Evolutionary conservation across 1,284 basidiomycete genomes (phyloP), one percentile per base, ranked within the genome.

Genomic region (Golubevia sp.): DNA sequence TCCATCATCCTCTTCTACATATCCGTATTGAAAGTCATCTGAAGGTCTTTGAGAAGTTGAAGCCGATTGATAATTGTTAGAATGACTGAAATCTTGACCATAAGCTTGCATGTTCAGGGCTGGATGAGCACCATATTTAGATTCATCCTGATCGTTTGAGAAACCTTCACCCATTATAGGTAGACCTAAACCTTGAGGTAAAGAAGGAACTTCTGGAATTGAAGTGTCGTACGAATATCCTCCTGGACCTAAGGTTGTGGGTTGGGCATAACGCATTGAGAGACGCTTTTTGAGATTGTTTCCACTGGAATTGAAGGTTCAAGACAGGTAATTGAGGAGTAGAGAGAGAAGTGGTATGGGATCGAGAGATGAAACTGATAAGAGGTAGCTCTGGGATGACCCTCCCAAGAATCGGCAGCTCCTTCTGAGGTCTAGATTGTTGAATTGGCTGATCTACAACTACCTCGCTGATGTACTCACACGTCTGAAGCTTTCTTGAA

Each of bases 251-350:
- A 77, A 52, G 13, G 68, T 62, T 1, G 74, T 77, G 1, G 74
- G 74, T 58, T 78, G 74, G 23, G 74, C 74, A 66, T 82, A 82
- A n/a, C 79, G 71, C 75, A 76, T 79, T 25, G 76, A 79, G 15
- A 82, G 67, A 20, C 79, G 68, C 61, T 80, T 80, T 30, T 79
- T 79, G 58, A 82, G 71, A 34, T 79, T 82, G 62, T 61, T 70
- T 49, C 74, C 77, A 5, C 30, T 34, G 11, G 11, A 34, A 11
- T 5, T 7, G 11, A 34, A 3, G 30, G 11, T n/a, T n/a, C n/a
- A n/a, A n/a, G n/a, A n/a, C n/a, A n/a, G n/a, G n/a, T n/a, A n/a
- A n/a, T n/a, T n/a, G 30, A 34, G 30, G 30, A 34, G 30, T 34
- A 34, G 30, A 34, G 4, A 34, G 30, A 34, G 30, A 34, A 11